Evolutionary conservation across 257 asterid genomes (phyloP), one percentile per base, ranked within the genome.

Genomic region (Plantago major): DNA sequence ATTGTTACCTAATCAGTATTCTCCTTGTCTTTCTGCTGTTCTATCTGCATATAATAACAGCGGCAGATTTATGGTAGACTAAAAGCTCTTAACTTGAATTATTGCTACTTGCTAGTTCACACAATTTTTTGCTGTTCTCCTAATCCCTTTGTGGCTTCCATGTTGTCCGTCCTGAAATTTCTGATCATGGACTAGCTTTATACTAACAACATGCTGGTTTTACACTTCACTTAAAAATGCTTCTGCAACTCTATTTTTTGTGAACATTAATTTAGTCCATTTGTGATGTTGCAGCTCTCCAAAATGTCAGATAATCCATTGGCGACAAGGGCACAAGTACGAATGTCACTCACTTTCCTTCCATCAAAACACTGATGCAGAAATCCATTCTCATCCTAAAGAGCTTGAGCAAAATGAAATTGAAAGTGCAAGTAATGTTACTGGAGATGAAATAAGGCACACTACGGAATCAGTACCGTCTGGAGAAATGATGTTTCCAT

Each of bases 291-390:
- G 67, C 83, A 89, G 97, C 84, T 86, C 94, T 49, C 82, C 86
- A 46, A 82, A 76, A 68, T 89, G 97, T 76, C 97, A 89, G 80
- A 73, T 77, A 57, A 69, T 77, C 65, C 95, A 89, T 62, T 89
- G 97, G 97, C 83, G 94, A 64, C 84, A 73, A 76, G 94, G 96
- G 62, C 96, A 88, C 84, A 88, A 67, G 79, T 83, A 76, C 72
- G 84, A 82, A 65, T 87, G 96, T 62, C 81, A 17, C 48, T 79
- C 84, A 30, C 59, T 79, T 54, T 50, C 67, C 64, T 18, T 60
- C 40, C 70, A 70, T 33, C 78, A 62, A 61, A 67, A 45, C 42
- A 58, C 18, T 69, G 80, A 75, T 43, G 55, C 10, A n/a, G 65
- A 63, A 57, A 62, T 49, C 13, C 56, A 71, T 59, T 66, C 73